These are phyloP conservation scores for Colletotrichum caudatum DNA, from an alignment of 2,329 filamentous ascomycete genomes.

Conservation along the genomic window DNA sequence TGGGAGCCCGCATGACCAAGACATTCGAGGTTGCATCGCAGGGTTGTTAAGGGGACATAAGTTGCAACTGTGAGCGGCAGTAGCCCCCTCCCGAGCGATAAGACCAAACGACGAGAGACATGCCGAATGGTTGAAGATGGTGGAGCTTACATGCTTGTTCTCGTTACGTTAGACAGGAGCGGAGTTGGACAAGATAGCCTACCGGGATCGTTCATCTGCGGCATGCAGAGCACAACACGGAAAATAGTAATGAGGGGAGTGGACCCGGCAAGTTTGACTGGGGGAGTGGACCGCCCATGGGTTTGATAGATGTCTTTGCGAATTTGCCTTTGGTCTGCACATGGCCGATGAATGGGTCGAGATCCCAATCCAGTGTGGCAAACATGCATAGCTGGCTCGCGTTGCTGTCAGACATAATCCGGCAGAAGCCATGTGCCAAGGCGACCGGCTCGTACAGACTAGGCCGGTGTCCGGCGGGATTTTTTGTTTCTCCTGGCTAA, in stretches of 20 bases:
- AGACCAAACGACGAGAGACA: too few relatives aligned
- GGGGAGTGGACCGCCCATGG: not conserved
- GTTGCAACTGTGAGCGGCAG: constrained; percentile 13
- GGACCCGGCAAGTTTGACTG: not conserved
- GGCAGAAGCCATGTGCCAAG: constrained; percentile 30
- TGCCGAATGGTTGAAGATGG: constrained; percentile 3
- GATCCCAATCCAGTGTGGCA: not conserved
- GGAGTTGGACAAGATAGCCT: not conserved
- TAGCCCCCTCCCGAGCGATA: not conserved
- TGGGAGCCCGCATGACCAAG: constrained; percentile 30
- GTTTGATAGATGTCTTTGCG: not conserved
- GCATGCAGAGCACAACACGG: constrained; percentile 6
- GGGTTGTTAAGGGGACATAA: constrained; percentile 20
- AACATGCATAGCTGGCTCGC: not conserved
- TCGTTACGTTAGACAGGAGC: constrained; percentile 16
- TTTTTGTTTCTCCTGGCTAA: constrained; percentile 3
- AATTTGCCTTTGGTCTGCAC: not conserved
- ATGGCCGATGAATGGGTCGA: not conserved
- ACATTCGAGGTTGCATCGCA: constrained; percentile 32
- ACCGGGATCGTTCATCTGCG: constrained; percentile 9
- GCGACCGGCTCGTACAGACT: not conserved
- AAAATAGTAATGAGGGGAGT: constrained; percentile 1
- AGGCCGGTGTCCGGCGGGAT: not conserved
- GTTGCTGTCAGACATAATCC: not conserved
- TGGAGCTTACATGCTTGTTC: not conserved